Evolutionary conservation across 164 flowering plant species (phyloP).

Genomic region (Kingdonia uniflora): DNA sequence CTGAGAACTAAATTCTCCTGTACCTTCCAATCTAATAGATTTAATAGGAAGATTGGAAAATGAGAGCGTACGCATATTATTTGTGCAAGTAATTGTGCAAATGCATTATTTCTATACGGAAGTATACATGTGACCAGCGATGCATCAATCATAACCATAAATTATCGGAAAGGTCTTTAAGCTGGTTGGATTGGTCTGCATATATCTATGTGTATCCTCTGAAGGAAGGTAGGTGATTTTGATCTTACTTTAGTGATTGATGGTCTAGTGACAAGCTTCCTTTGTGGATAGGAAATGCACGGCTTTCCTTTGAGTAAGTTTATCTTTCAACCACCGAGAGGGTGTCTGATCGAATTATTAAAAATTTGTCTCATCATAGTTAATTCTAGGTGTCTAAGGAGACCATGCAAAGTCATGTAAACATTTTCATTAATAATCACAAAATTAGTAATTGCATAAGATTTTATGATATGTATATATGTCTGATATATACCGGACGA

Average conservation of each 20-base stretch:
- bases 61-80: not conserved
- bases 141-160: constrained; percentile 3
- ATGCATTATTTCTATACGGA: not conserved
- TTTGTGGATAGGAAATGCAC: too few relatives aligned
- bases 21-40: constrained; percentile 1
- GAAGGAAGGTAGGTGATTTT: too few relatives aligned
- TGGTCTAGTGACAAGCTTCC: too few relatives aligned
- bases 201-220: not conserved
- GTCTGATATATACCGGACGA: not conserved
- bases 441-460: too few relatives aligned
- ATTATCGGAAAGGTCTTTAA: not conserved
- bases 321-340: not conserved
- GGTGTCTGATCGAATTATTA: not conserved
- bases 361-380: not conserved
- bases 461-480: not conserved
- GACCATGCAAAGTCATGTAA: constrained; percentile 1
- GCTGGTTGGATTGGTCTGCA: not conserved
- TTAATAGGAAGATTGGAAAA: not conserved
- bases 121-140: constrained; percentile 3
- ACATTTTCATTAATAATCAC: not conserved
- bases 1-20: too few relatives aligned
- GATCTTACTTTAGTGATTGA: too few relatives aligned
- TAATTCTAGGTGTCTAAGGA: not conserved
- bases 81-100: too few relatives aligned
- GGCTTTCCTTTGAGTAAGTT: too few relatives aligned